phyloP scores from a whole-genome alignment of 1,284 basidiomycete species.

The Leccinum cinnamomeum region DNA sequence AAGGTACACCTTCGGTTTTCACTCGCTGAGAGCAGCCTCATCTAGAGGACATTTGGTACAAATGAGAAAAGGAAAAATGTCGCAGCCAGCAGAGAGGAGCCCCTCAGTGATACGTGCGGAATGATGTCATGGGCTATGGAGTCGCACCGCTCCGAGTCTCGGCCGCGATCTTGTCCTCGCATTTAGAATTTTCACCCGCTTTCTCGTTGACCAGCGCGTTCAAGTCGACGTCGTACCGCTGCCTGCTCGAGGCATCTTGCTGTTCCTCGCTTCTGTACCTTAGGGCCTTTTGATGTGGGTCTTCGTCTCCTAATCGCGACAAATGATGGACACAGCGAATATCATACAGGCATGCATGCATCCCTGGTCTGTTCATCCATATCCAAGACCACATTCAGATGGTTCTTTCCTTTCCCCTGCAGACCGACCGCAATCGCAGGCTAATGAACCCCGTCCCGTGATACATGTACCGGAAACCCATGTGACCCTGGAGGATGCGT shows the following conservation, averaged over 20 bases:
- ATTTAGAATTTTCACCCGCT: background rate
- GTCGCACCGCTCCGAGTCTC: background rate
- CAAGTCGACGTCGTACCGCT: background rate
- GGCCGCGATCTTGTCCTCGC: background rate
- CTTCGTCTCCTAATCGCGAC: conserved; percentile 1
- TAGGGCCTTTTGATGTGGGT: background rate
- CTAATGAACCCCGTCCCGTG: background rate
- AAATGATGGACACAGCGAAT: background rate
- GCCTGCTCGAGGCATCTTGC: background rate
- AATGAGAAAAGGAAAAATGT: background rate
- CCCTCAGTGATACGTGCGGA: background rate
- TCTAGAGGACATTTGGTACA: background rate
- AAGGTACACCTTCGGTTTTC: background rate
- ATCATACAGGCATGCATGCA: background rate
- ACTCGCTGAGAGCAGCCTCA: background rate
- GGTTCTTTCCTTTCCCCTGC: background rate
- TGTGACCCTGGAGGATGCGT: background rate
- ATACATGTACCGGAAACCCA: background rate
- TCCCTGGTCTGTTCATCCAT: background rate
- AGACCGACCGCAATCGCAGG: conserved; percentile 4
- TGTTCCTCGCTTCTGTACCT: background rate
- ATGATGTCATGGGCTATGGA: conserved; percentile 7
- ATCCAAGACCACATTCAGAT: background rate
- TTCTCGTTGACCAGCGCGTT: background rate
- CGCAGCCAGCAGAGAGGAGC: background rate